Conservation (phyloP, 768 basidiomycete genomes). For the Psilocybe tampanensis region DNA sequence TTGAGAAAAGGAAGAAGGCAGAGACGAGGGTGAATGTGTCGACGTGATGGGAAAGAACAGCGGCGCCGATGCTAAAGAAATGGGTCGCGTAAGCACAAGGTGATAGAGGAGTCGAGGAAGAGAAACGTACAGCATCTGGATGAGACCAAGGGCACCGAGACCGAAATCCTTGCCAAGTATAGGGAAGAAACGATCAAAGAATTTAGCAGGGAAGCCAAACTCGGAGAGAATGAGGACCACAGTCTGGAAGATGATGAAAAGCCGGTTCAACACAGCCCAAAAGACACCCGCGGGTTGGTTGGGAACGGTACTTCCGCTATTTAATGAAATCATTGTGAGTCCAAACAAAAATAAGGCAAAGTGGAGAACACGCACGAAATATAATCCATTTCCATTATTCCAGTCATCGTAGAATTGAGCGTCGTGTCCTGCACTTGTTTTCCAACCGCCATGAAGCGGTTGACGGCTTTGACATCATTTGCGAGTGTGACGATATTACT, state of each 20-base stretch:
- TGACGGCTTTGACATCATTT: conserved; percentile 75
- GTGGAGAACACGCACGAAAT: conserved; percentile 54
- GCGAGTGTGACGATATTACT: conserved; percentile 78
- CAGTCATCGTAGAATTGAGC: conserved; percentile 28
- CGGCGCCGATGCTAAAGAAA: conserved; percentile 59
- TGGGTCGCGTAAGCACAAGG: neutral
- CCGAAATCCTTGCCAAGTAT: conserved; percentile 85
- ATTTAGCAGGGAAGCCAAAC: conserved; percentile 73
- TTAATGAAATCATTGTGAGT: conserved; percentile 1
- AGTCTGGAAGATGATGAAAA: conserved; percentile 86
- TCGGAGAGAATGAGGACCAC: conserved; percentile 83
- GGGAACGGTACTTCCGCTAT: conserved; percentile 81
- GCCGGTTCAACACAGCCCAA: conserved; percentile 87
- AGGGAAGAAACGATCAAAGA: conserved; percentile 87
- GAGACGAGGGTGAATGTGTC: conserved; percentile 89
- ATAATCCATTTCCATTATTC: conserved; percentile 68
- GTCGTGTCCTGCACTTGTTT: conserved; percentile 24
- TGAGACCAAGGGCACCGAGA: conserved; percentile 82
- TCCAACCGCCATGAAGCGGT: conserved; percentile 53
- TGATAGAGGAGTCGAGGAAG: neutral
- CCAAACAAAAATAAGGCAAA: neutral
- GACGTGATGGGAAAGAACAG: conserved; percentile 77
- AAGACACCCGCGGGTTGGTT: conserved; percentile 90
- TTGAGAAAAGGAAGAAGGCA: conserved; percentile 88
- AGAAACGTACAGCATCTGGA: conserved; percentile 76